Evolutionary conservation across 192 early-diverging fungal species (phyloP).

Genomic region (Podila epicladia): DNA sequence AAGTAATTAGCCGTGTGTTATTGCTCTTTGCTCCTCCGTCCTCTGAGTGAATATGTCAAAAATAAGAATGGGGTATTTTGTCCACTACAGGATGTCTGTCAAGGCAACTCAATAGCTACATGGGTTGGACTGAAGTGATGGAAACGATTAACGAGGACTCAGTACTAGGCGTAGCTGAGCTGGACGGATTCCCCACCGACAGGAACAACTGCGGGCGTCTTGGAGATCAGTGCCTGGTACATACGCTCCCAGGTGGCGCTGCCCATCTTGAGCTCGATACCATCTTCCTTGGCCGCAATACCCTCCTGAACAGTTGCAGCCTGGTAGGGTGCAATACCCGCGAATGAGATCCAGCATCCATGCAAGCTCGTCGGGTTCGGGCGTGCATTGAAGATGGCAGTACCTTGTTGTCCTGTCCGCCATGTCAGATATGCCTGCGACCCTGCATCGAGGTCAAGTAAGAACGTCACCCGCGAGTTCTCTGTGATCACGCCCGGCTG

Average conservation of each 20-base stretch:
- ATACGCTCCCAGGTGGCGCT: constrained; percentile 35
- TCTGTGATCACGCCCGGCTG: constrained; percentile 22
- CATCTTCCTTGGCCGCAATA: constrained; percentile 29
- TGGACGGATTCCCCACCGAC: constrained; percentile 37
- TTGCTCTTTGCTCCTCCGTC: no score
- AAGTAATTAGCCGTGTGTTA: no score
- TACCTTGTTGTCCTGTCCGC: constrained; percentile 30
- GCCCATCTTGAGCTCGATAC: constrained; percentile 41
- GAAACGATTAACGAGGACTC: not conserved
- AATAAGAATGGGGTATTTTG: not conserved
- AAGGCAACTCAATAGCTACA: not conserved
- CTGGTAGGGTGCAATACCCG: constrained; percentile 19
- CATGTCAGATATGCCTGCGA: constrained; percentile 48
- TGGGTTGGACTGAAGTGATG: not conserved
- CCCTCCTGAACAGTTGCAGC: constrained; percentile 11
- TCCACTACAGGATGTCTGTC: not conserved
- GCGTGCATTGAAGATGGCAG: constrained; percentile 44
- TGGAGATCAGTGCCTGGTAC: constrained; percentile 44
- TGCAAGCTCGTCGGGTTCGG: constrained; percentile 44
- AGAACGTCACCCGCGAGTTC: constrained; percentile 22
- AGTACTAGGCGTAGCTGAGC: constrained; percentile 24
- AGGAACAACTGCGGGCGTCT: constrained; percentile 24
- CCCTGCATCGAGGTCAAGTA: constrained; percentile 43
- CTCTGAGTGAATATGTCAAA: no score
- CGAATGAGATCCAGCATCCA: constrained; percentile 42